These are phyloP conservation scores for Uronychia setigera DNA, from an alignment of 73 alveolate genomes.

Conservation along the genomic window DNA sequence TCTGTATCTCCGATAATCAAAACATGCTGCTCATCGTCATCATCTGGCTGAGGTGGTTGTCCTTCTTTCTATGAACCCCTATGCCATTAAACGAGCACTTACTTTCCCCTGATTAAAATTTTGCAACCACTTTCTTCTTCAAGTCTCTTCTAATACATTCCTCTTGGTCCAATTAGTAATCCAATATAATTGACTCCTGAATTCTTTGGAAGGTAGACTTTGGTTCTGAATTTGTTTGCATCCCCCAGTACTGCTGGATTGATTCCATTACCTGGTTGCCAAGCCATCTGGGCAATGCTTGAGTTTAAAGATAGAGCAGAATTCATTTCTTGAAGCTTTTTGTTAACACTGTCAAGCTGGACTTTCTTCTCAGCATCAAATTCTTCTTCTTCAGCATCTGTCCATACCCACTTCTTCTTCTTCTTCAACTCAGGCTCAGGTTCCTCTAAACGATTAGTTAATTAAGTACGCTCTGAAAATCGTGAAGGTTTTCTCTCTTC, in stretches of 20 bases:
- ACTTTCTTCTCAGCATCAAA: too few species aligned
- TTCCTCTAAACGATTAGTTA: neutral
- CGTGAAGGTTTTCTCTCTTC: neutral
- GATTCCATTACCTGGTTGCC: slow-evolving; percentile 25
- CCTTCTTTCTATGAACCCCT: slow-evolving; percentile 96
- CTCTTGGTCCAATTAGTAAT: slow-evolving; percentile 96
- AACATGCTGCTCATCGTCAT: slow-evolving; percentile 96
- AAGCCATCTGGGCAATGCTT: neutral
- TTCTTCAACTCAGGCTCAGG: neutral
- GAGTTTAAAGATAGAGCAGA: slow-evolving; percentile 2
- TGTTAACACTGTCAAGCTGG: neutral
- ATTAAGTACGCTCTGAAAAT: neutral
- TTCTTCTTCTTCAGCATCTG: slow-evolving; percentile 54
- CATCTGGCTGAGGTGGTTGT: slow-evolving; percentile 96
- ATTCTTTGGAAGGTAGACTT: slow-evolving; percentile 90
- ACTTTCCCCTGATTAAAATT: slow-evolving; percentile 90
- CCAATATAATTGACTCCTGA: slow-evolving; percentile 95
- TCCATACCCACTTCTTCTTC: slow-evolving; percentile 58
- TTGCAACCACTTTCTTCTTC: slow-evolving; percentile 95
- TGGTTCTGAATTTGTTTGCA: slow-evolving; percentile 77
- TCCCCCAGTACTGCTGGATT: slow-evolving; percentile 70
- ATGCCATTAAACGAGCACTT: neutral
- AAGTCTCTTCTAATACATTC: slow-evolving; percentile 90
- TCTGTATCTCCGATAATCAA: slow-evolving; percentile 94
- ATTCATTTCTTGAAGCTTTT: neutral